phyloP scores from a whole-genome alignment of 208 protist species.

The Trypanosoma boissoni region DNA sequence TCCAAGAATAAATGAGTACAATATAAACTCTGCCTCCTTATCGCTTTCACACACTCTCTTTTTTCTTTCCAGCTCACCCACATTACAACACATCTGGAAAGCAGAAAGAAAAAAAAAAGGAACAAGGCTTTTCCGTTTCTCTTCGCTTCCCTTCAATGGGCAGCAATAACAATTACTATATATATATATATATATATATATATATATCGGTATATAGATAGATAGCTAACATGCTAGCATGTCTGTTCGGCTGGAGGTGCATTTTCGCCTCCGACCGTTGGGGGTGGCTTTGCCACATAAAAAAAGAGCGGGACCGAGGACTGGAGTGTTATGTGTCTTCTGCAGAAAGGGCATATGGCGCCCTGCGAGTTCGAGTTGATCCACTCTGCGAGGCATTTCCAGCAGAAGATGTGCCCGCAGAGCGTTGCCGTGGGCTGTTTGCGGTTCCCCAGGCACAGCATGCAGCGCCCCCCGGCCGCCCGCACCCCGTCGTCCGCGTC shows the following conservation, averaged over 20 bases:
- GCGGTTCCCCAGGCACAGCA: constrained; percentile 78
- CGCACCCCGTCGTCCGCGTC: constrained; percentile 48
- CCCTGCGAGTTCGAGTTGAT: constrained; percentile 76
- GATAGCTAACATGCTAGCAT: no score
- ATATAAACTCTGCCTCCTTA: no score
- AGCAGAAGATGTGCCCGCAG: constrained; percentile 89
- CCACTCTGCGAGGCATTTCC: constrained; percentile 84
- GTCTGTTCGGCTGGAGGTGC: not conserved
- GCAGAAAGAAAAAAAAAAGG: no score
- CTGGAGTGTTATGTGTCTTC: constrained; percentile 71
- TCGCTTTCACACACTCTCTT: no score
- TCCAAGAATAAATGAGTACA: no score
- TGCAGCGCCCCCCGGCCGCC: constrained; percentile 60
- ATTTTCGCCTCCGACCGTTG: constrained; percentile 27
- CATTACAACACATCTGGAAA: no score
- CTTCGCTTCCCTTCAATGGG: no score
- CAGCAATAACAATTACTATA: no score
- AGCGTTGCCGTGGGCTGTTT: constrained; percentile 73
- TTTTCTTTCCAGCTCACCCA: no score
- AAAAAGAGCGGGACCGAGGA: constrained; percentile 82
- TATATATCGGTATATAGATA: no score
- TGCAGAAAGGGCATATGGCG: constrained; percentile 83
- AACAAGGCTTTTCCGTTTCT: no score
- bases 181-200: no score
- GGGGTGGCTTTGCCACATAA: constrained; percentile 64